phyloP scores from a whole-genome alignment of 257 asterid species.

The Nicotiana undulata region DNA sequence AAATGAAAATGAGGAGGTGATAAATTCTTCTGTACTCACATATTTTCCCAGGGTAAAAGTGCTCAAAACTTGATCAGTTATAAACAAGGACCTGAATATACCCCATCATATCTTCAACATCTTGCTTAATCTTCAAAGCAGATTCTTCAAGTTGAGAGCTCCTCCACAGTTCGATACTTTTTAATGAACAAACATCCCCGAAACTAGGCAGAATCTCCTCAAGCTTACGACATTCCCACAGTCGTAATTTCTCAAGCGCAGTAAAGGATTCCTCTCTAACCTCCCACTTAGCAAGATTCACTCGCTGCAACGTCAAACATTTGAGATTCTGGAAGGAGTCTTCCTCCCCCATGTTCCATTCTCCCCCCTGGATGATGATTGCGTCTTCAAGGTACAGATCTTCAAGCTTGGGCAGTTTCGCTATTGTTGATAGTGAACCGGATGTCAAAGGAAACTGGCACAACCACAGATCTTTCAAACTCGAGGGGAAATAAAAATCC shows the following conservation, averaged over 20 bases:
- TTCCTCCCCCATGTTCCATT: neutral
- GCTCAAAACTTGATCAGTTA: too few species aligned
- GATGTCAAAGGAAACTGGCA: neutral
- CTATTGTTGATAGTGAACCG: neutral
- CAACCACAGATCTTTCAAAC: neutral
- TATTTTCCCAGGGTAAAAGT: too few species aligned
- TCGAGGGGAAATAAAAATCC: neutral
- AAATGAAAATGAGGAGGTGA: too few species aligned
- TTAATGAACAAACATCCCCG: neutral
- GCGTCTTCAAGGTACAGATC: fast-evolving
- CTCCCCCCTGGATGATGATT: neutral
- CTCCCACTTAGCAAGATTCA: neutral
- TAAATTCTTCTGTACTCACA: too few species aligned
- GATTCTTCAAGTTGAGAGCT: neutral
- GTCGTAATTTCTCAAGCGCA: neutral
- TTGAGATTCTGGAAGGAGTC: neutral
- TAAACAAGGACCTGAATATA: neutral
- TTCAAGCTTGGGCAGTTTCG: neutral
- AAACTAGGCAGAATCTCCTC: neutral
- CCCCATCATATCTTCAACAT: neutral
- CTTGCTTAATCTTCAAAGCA: neutral
- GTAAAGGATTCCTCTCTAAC: neutral
- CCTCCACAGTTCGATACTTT: neutral
- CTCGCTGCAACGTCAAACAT: fast-evolving
- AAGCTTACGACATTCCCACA: neutral